Evolutionary conservation across 2,329 filamentous ascomycete genomes (phyloP), one percentile per base, ranked within the genome.

Genomic region (Lizonia empirigonia): DNA sequence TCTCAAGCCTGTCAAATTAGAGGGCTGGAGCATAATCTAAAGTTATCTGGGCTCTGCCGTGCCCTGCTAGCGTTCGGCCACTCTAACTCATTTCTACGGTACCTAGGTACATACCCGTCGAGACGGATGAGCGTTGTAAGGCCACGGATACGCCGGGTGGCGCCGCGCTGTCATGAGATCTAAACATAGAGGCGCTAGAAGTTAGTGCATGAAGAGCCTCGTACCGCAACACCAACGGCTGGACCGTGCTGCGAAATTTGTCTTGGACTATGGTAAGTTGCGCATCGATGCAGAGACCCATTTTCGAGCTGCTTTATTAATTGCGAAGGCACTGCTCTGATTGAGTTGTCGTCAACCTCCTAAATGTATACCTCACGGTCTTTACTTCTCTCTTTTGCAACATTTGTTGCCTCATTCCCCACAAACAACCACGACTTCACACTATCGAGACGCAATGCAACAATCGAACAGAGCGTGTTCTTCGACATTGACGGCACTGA

Each of bases 391-490:
- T 52, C 55, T 15, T 39, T 58, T 16, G 18, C 49, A 47, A 30
- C 45, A 12, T n/a, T 50, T 18, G 55, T 48, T 48, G 22, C 39
- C 27, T 45, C 55, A 12, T 24, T 48, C 10, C 49, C 55, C 15
- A 42, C 48, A n/a, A 48, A 26, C 16, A 16, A 41, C 13, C 45
- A 50, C 4, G 22, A 35, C 7, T 20, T 41, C 2, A 6, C 40
- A 15, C 13, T 48, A n/a, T 51, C 39, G 32, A 59, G 40, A 36
- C 52, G 52, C 33, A 49, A 56, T 52, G 46, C 46, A 10, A 53
- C 50, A 2, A 32, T 51, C 27, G 44, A 59, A 35, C 56, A 59
- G 10, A 50, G 20, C 23, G 46, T 59, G 3, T 59, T 56, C 36
- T 59, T 44, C 15, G 32, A 48, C 16, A 47, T 59, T 20, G 49